A percentile compares a stretch with the other conserved stretches of the same genome.
These are phyloP conservation scores for Crithidia fasciculata DNA, from an alignment of 208 protist species.

Conservation along the genomic window DNA sequence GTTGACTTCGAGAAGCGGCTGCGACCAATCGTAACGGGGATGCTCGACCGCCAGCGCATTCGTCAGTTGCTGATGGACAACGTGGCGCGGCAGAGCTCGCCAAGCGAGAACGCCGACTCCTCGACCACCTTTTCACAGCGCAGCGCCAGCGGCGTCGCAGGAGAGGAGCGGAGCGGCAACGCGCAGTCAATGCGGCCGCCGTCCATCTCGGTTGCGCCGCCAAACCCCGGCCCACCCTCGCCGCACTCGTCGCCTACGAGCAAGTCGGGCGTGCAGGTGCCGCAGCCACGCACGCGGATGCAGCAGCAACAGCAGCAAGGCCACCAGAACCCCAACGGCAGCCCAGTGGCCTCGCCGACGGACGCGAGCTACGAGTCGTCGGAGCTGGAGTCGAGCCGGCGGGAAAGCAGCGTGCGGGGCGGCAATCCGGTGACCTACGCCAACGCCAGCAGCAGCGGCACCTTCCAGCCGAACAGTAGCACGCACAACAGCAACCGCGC, in stretches of 20 bases:
- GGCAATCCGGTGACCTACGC: conserved; percentile 16
- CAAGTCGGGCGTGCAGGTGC: conserved; percentile 51
- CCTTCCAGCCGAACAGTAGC: conserved; percentile 22
- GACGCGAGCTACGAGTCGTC: conserved; percentile 30
- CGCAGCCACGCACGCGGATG: conserved; percentile 70
- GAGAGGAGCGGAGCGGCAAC: conserved; percentile 2
- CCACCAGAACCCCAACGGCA: conserved; percentile 20
- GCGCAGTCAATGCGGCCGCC: conserved; percentile 2
- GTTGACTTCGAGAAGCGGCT: conserved; percentile 32
- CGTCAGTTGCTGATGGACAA: conserved; percentile 19
- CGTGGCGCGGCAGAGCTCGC: not conserved
- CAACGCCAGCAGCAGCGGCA: conserved; percentile 16
- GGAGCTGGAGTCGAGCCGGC: conserved; percentile 33
- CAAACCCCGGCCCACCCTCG: conserved; percentile 16
- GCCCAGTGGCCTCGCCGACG: conserved; percentile 27
- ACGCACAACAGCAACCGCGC: conserved; percentile 22
- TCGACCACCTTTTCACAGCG: not conserved
- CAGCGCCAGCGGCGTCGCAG: not conserved
- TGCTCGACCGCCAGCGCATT: conserved; percentile 39
- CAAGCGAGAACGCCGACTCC: conserved; percentile 5
- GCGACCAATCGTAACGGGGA: conserved; percentile 19
- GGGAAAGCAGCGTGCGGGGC: conserved; percentile 14
- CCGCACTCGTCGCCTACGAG: conserved; percentile 26
- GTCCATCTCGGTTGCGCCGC: conserved; percentile 10
- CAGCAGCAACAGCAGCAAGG: conserved; percentile 45